These are phyloP conservation scores for Marchantia polymorpha DNA, from an alignment of 225 moss, liverwort and hornwort genomes.

Conservation along the genomic window DNA sequence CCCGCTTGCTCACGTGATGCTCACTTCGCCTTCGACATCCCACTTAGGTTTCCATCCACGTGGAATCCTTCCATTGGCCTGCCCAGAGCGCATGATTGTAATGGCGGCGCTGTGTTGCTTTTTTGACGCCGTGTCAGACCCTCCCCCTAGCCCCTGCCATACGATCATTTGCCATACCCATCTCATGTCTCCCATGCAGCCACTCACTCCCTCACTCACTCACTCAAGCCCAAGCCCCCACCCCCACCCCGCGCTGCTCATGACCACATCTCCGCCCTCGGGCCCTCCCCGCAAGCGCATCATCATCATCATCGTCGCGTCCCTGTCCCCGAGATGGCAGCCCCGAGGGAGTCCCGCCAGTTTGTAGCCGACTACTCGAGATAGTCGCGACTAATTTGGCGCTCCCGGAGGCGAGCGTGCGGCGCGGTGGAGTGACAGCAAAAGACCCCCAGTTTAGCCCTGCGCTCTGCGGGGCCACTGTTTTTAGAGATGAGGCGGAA, in stretches of 20 bases:
- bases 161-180: conserved; percentile 15
- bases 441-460: conserved; percentile 10
- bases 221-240: too few relatives aligned
- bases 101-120: conserved; percentile 36
- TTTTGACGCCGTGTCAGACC: conserved; percentile 24
- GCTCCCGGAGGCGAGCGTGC: background rate
- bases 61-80: background rate
- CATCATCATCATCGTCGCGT: background rate
- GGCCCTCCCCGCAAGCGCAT: background rate
- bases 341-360: conserved; percentile 4
- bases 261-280: too few relatives aligned
- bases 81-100: conserved; percentile 34
- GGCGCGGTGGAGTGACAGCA: background rate
- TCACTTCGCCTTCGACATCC: conserved; percentile 18
- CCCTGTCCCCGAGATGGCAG: too few relatives aligned
- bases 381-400: conserved; percentile 23
- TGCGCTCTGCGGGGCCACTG: background rate
- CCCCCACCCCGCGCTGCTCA: too few relatives aligned
- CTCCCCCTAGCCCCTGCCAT: conserved; percentile 5
- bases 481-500: background rate
- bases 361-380: background rate
- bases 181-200: conserved; percentile 12
- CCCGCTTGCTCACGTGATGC: conserved; percentile 31
- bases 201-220: conserved; percentile 1
- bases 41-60: conserved; percentile 8